Base-by-base conservation (phyloP, 73 alveolate species). In the Symbiodinium pilosum region DNA sequence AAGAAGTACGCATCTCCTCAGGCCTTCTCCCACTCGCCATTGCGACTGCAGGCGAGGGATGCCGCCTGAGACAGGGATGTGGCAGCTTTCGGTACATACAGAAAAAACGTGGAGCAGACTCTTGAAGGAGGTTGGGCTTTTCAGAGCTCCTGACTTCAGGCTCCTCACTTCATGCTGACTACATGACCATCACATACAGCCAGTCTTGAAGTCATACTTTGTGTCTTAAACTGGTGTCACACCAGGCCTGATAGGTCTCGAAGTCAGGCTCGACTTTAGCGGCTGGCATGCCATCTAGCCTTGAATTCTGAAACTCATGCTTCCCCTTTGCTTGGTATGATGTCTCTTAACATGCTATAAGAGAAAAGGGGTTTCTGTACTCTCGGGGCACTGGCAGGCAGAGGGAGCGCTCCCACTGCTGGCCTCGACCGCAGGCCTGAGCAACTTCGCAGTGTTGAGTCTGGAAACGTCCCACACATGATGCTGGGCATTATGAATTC, bases 11-110 rank as follows among this genome's bases (percentile, higher is more conserved):
- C 21, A 47, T 6, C 59, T 6, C 59, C 59, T 47, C 21, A 38
- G 59, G 43, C 95, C 95, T 88, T 77, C 86, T 88, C 95, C 95
- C 95, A 88, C 77, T 88, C 95, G 34, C 86, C 86, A 36, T 64
- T 88, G 43, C 95, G 95, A 39, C 95, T 88, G 95, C 95, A 88
- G 18, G 95, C 95, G 12, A 88, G 86, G 32, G 95, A 88, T 8
- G 68, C 68, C 6, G 95, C 95, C 95, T 88, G 41, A n/a, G 43
- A 36, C 32, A 4, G 11, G 77, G 28, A n/a, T n/a, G n/a, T n/a
- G n/a, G n/a, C n/a, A n/a, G n/a, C n/a, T n/a, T n/a, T n/a, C n/a
- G n/a, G 59, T 47, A 47, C 59, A 47, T 47, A n/a, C 71, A 4
- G 40, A 64, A 36, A 36, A 64, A 64, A 47, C 59, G 14, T 47